A percentile compares a stretch with the other conserved stretches of the same genome.
Evolutionary conservation across 2,329 filamentous ascomycete genomes (phyloP).

Genomic region (Microdochium bolleyi): DNA sequence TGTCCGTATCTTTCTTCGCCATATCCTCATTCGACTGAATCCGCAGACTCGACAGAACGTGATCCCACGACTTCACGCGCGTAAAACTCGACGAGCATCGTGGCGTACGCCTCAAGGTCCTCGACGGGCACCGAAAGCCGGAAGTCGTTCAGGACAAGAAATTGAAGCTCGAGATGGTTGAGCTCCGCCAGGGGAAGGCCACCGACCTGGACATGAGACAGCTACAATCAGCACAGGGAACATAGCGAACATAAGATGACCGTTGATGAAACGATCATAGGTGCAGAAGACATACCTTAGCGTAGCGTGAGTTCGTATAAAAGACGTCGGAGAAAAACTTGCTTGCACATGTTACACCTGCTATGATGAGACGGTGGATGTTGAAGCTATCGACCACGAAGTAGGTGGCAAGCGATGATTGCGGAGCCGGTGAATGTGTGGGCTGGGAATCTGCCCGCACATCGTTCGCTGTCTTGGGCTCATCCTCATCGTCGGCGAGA

Average conservation of each 20-base stretch:
- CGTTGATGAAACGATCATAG: not conserved
- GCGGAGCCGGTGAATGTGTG: constrained; percentile 8
- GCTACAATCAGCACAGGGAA: constrained; percentile 8
- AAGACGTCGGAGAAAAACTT: constrained; percentile 99
- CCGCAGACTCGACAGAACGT: constrained; percentile 6
- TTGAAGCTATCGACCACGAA: constrained; percentile 99
- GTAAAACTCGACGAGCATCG: constrained; percentile 98
- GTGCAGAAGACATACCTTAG: constrained; percentile 63
- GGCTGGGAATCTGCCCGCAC: constrained; percentile 14
- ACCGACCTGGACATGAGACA: constrained; percentile 59
- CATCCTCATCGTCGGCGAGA: constrained; percentile 39
- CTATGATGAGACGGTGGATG: constrained; percentile 93
- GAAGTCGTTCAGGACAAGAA: constrained; percentile 92
- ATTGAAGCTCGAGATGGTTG: constrained; percentile 94
- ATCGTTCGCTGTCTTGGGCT: constrained; percentile 24
- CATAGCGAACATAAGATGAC: not conserved
- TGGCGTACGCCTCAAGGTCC: constrained; percentile 93
- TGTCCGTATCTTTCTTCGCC: constrained; percentile 9
- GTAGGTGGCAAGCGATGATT: constrained; percentile 38
- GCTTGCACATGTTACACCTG: constrained; percentile 94
- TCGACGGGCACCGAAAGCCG: constrained; percentile 87
- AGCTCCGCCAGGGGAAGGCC: constrained; percentile 86
- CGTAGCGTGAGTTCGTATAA: constrained; percentile 98
- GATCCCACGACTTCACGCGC: constrained; percentile 72
- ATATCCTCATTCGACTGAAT: no score